phyloP scores from a whole-genome alignment of 345 rosid species.

The Brassica nigra region DNA sequence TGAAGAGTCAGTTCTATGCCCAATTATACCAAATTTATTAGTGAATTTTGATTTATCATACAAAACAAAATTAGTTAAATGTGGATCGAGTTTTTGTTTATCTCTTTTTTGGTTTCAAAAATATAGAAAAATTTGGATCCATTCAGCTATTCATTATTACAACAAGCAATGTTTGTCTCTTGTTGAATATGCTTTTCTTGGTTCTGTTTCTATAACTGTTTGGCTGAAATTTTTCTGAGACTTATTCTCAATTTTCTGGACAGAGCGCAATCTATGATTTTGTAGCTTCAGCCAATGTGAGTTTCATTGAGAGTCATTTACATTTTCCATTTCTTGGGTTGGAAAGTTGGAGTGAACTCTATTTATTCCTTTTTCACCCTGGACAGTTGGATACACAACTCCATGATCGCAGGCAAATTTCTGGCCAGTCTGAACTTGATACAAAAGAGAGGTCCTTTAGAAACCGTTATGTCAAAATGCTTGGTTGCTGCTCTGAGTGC shows the following conservation, averaged over 20 bases:
- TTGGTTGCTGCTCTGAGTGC: constrained; percentile 12
- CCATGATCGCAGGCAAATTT: constrained; percentile 66
- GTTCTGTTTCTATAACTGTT: no score
- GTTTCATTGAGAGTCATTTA: constrained; percentile 25
- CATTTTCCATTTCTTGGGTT: no score
- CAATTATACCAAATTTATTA: no score
- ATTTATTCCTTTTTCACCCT: constrained; percentile 24
- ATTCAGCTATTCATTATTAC: no score
- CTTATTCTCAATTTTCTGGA: constrained; percentile 35
- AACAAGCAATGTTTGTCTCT: background rate
- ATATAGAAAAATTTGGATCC: no score
- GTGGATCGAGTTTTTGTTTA: no score
- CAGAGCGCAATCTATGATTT: constrained; percentile 92
- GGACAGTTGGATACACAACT: constrained; percentile 66
- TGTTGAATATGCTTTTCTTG: no score
- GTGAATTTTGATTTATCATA: no score
- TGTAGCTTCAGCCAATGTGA: constrained; percentile 78
- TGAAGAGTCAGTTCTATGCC: no score
- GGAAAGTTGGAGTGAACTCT: constrained; percentile 9
- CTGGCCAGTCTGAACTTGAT: constrained; percentile 57
- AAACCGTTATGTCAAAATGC: constrained; percentile 21
- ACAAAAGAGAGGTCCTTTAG: constrained; percentile 39
- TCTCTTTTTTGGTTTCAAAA: no score
- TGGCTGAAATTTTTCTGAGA: constrained; percentile 19
- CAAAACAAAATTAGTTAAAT: no score